These are phyloP conservation scores for Colletotrichum tropicicola DNA, from an alignment of 2,329 filamentous ascomycete species.

Conservation along the genomic window DNA sequence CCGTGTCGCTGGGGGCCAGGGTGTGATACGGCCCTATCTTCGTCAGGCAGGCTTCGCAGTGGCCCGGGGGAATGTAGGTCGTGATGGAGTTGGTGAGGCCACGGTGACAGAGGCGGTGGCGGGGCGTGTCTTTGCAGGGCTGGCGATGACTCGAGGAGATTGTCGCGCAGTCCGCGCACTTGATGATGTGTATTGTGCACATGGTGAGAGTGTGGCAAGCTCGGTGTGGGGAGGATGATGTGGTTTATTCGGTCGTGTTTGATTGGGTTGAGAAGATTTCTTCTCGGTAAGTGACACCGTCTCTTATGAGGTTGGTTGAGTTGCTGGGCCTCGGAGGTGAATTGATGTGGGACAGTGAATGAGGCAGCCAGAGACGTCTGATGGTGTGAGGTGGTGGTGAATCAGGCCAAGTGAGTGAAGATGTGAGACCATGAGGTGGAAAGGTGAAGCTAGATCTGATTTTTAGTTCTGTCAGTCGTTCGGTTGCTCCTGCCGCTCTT, in stretches of 20 bases:
- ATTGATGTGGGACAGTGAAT: no score
- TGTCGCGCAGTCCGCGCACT: not conserved
- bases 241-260: not conserved
- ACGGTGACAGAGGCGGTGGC: not conserved
- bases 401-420: no score
- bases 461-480: no score
- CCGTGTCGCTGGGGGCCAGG: not conserved
- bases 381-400: no score
- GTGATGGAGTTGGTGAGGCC: not conserved
- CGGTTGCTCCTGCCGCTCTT: no score
- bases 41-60: not conserved
- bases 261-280: not conserved
- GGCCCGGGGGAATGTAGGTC: not conserved
- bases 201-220: not conserved
- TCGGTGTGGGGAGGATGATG: not conserved
- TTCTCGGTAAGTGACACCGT: not conserved
- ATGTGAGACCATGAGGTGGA: no score
- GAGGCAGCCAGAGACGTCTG: no score
- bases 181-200: constrained; percentile 10
- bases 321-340: no score
- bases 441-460: no score
- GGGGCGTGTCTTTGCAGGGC: not conserved
- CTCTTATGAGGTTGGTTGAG: not conserved
- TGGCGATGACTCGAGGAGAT: not conserved
- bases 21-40: not conserved